Evolutionary conservation across 805 yeast species (phyloP).

Genomic region (Cyberlindnera subsufficiens): DNA sequence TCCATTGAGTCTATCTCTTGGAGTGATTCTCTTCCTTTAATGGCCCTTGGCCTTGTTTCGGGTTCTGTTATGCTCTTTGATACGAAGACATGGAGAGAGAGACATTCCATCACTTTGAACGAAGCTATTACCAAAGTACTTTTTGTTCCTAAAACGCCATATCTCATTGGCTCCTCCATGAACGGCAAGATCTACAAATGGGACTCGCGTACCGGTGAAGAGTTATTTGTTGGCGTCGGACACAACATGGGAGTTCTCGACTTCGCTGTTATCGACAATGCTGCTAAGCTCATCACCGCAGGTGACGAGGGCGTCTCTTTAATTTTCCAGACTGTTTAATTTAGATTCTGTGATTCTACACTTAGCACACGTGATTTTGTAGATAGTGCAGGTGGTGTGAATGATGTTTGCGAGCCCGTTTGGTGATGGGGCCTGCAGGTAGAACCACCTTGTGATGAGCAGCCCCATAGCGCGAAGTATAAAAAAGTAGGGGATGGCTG

Average conservation of each 20-base stretch:
- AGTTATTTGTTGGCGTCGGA: constrained; percentile 75
- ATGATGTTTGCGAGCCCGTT: too few species aligned
- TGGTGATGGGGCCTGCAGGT: too few species aligned
- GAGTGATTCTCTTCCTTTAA: constrained; percentile 56
- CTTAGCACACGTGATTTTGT: too few species aligned
- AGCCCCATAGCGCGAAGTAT: too few species aligned
- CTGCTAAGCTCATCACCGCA: constrained; percentile 75
- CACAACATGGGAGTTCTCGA: constrained; percentile 93
- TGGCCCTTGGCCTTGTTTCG: constrained; percentile 86
- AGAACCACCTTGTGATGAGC: too few species aligned
- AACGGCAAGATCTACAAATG: constrained; percentile 82
- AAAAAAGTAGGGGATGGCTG: background rate
- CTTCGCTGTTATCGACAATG: constrained; percentile 63
- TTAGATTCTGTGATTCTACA: too few species aligned
- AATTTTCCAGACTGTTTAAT: constrained; percentile 29
- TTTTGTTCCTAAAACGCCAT: constrained; percentile 54
- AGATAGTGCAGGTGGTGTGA: too few species aligned
- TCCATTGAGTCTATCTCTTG: constrained; percentile 80
- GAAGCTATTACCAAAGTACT: constrained; percentile 81
- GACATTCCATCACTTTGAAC: constrained; percentile 62
- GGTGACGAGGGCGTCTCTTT: constrained; percentile 96
- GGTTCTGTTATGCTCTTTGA: constrained; percentile 85
- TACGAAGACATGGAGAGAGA: constrained; percentile 77
- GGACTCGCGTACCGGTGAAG: constrained; percentile 84
- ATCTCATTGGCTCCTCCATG: constrained; percentile 68